Evolutionary conservation across 257 asterid species (phyloP), one percentile per base, ranked within the genome.

Genomic region (Coffea canephora): DNA sequence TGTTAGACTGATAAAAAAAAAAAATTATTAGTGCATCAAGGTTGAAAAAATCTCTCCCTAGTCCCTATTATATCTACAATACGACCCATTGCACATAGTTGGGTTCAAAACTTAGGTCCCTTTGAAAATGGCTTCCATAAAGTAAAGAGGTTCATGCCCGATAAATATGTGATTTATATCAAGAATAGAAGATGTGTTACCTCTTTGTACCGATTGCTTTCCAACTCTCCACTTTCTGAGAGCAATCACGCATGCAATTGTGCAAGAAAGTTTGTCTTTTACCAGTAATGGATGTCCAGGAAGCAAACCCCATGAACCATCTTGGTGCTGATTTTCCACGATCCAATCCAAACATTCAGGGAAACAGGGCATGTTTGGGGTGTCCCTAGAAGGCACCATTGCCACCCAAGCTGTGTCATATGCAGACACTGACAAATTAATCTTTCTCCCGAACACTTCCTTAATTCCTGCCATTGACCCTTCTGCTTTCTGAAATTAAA

Each of bases 271-370:
- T 0, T 72, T 69, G 59, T 82, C 88, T 74, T 77, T 82, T 14
- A 79, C 11, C 21, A 79, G 75, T 6, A 5, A 68, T 23, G 85
- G 88, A 67, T 82, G 82, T 52, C 15, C 45, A 12, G 77, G 71
- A 43, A n/a, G 57, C 59, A 81, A 34, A 31, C 88, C 88, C 90
- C 90, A 84, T 11, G 86, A 84, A 43, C 90, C 90, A 68, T 87
- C 82, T 1, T 75, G 73, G 19, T 82, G 66, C 80, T 87, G 90
- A 73, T 85, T 85, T 9, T 81, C 79, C 73, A 74, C 25, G 7
- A 87, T 78, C 90, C 90, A 87, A 39, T 83, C 77, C 79, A 87
- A 72, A 79, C 87, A 82, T 13, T 80, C 52, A 0, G 82, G 81
- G 62, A 80, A 84, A 36, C 77, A 69, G 0, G 87, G 87, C 61